Evolutionary conservation across 148 eudicot species (phyloP), one percentile per base, ranked within the genome.

Genomic region (Rhododendron simsii): DNA sequence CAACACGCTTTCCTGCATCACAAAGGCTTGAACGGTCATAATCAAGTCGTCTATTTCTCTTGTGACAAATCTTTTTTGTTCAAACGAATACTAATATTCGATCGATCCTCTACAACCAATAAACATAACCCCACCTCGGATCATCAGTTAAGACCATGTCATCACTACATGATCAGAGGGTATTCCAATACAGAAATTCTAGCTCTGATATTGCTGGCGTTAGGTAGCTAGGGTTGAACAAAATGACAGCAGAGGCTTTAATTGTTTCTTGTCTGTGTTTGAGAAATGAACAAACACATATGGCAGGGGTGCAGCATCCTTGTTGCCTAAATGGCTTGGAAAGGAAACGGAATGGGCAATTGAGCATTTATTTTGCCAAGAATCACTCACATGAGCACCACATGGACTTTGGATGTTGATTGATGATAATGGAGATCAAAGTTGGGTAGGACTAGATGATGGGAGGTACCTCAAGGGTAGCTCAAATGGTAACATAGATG

Each of bases 381-480:
- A n/a, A 75, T 86, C 87, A 80, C 88, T 86, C 90, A 83, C 90
- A 81, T 88, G 86, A 83, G 79, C 61, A 88, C 13, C 80, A 83
- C 86, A 86, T 88, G 90, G 44, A 53, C 78, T 80, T 44, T 57
- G 59, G 87, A 88, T 83, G 87, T 77, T 78, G 78, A n/a, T 82
- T 63, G 85, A 81, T 57, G 83, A 81, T 57, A 80, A 77, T 87
- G 53, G 30, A 21, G 21, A 47, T 18, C 61, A 79, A 11, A 33
- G 12, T 37, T 83, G 63, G 33, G 71, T 23, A n/a, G 30, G n/a
- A n/a, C 48, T 39, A 59, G 75, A 48, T 41, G 44, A 8, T 82
- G 51, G 33, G 77, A 39, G 35, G 35, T 33, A 33, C 35, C 35
- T 33, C 35, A 33, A 12, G 14, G 3, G 20, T 15, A 55, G 21